A percentile compares a stretch with the other conserved stretches of the same genome.
Evolutionary conservation across 345 rosid genomes (phyloP).

Genomic region (Gossypium sturtianum): DNA sequence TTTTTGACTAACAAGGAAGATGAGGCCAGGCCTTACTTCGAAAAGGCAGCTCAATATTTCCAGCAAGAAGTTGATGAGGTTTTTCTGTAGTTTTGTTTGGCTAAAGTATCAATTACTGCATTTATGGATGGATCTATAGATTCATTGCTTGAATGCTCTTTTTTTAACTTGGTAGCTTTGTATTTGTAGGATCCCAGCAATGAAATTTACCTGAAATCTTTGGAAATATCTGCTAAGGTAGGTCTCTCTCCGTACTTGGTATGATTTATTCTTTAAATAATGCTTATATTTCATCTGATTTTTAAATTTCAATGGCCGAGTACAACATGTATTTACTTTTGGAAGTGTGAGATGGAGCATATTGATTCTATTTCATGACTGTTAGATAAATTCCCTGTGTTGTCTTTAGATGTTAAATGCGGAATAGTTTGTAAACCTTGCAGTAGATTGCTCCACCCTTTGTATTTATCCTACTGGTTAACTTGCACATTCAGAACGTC

Average conservation of each 20-base stretch:
- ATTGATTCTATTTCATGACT: not conserved
- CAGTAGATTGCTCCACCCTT: too few relatives aligned
- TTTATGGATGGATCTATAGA: too few relatives aligned
- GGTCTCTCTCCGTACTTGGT: not conserved
- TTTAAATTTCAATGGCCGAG: not conserved
- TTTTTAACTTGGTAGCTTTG: not conserved
- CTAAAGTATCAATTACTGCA: too few relatives aligned
- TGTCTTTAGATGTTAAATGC: not conserved
- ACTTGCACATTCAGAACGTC: too few relatives aligned
- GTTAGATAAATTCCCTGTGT: not conserved
- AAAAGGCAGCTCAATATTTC: conserved; percentile 58
- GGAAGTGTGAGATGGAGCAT: not conserved
- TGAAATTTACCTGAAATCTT: conserved; percentile 61
- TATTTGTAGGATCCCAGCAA: conserved; percentile 66
- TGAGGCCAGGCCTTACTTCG: conserved; percentile 57
- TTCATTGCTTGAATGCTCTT: too few relatives aligned
- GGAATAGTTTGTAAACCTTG: not conserved
- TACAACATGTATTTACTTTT: not conserved
- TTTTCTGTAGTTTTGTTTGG: not conserved
- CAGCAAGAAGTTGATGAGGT: conserved; percentile 77
- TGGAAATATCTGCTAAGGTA: conserved; percentile 76
- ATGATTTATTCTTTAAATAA: not conserved
- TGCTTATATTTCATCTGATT: conserved; percentile 3
- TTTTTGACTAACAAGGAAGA: conserved; percentile 60
- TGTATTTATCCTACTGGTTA: too few relatives aligned